These are phyloP conservation scores for Fusarium ambrosium DNA, from an alignment of 2,329 filamentous ascomycete species.

Conservation along the genomic window DNA sequence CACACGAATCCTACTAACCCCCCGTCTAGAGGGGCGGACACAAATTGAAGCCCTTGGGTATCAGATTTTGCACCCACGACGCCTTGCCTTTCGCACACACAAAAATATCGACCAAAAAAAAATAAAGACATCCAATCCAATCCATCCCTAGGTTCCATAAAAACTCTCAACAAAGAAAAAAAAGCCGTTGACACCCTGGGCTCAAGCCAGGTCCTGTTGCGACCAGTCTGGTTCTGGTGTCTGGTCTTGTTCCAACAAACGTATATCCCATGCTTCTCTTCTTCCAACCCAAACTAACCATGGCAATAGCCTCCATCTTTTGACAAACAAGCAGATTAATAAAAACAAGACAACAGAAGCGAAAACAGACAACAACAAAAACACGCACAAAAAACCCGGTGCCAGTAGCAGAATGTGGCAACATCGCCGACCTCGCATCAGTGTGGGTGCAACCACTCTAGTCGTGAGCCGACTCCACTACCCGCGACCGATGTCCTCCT, in stretches of 20 bases:
- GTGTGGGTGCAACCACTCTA: conserved; percentile 22
- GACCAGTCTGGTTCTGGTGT: conserved; percentile 35
- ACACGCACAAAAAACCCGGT: neutral
- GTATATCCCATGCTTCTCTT: neutral
- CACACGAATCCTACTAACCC: neutral
- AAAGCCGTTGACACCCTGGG: conserved; percentile 24
- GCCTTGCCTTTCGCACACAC: neutral
- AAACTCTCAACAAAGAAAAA: neutral
- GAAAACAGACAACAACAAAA: neutral
- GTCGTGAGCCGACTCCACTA: conserved; percentile 17
- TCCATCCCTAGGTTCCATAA: neutral
- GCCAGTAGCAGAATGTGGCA: neutral
- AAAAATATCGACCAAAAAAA: neutral
- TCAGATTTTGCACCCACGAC: neutral
- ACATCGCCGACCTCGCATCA: conserved; percentile 9
- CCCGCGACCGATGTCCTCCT: conserved; percentile 39
- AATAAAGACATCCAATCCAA: neutral
- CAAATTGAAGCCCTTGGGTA: neutral
- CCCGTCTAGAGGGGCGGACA: neutral
- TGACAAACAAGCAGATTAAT: neutral
- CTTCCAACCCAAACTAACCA: neutral
- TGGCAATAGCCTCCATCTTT: neutral
- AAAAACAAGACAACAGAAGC: neutral
- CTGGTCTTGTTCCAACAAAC: neutral
- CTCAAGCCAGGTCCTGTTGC: conserved; percentile 36